These are phyloP conservation scores for Colletotrichum tabaci DNA, from an alignment of 2,329 filamentous ascomycete genomes.

Conservation along the genomic window DNA sequence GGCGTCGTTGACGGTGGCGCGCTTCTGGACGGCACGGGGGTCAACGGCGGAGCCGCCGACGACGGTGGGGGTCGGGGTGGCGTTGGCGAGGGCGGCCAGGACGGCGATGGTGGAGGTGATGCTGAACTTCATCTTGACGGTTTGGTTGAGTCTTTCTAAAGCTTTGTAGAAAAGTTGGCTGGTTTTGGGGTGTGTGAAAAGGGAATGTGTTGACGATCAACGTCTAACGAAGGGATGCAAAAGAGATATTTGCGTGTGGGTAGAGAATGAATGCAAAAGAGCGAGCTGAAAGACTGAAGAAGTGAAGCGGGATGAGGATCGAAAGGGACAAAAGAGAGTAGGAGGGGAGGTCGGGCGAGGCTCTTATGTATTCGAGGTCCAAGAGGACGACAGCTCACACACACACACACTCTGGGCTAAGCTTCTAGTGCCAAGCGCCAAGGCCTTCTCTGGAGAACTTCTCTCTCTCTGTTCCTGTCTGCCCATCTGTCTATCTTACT, in stretches of 20 bases:
- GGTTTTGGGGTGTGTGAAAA: slow-evolving; percentile 19
- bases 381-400: background rate
- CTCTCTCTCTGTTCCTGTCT: background rate
- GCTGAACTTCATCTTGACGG: slow-evolving; percentile 51
- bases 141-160: background rate
- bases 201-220: slow-evolving; percentile 41
- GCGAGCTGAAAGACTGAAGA: slow-evolving; percentile 37
- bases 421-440: slow-evolving; percentile 37
- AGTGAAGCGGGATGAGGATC: slow-evolving; percentile 40
- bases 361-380: slow-evolving; percentile 29
- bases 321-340: slow-evolving; percentile 14
- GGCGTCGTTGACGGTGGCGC: slow-evolving; percentile 54
- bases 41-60: slow-evolving; percentile 46
- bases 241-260: slow-evolving; percentile 12
- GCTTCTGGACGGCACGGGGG: slow-evolving; percentile 47
- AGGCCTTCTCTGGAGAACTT: slow-evolving; percentile 22
- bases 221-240: slow-evolving; percentile 40
- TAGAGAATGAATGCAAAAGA: slow-evolving; percentile 38
- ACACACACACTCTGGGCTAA: slow-evolving; percentile 33
- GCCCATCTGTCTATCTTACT: no score
- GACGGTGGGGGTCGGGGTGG: slow-evolving; percentile 50
- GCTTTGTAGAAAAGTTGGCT: background rate
- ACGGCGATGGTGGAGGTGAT: slow-evolving; percentile 48
- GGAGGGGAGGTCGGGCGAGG: background rate
- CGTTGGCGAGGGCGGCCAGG: slow-evolving; percentile 49